Percentiles rank a stretch among this genome's conserved stretches.
phyloP scores from a whole-genome alignment of 2,329 filamentous ascomycete species.

The Aspergillus terreus region DNA sequence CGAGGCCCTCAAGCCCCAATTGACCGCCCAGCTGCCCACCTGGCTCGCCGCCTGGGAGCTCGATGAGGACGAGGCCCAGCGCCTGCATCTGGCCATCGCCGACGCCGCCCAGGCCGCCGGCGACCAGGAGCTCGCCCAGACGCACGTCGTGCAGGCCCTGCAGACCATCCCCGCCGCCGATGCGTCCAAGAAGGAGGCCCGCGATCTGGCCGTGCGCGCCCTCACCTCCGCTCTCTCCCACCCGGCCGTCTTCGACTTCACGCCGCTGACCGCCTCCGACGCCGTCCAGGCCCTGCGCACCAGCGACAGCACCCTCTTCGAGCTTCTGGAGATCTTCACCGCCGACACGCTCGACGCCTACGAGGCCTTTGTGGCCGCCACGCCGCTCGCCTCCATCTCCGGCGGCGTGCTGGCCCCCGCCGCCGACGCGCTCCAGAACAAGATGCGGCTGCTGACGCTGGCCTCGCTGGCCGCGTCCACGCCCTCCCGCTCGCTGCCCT shows the following conservation, averaged over 20 bases:
- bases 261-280: conserved; percentile 66
- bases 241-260: conserved; percentile 68
- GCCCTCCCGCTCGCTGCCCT: conserved; percentile 81
- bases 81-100: conserved; percentile 77
- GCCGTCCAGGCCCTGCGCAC: conserved; percentile 83
- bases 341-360: conserved; percentile 93
- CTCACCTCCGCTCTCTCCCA: conserved; percentile 65
- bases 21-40: conserved; percentile 69
- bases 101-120: conserved; percentile 73
- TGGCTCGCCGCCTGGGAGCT: conserved; percentile 85
- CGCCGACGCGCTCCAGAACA: conserved; percentile 77
- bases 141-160: conserved; percentile 71
- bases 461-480: conserved; percentile 81
- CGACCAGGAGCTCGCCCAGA: conserved; percentile 72
- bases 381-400: conserved; percentile 59
- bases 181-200: conserved; percentile 52
- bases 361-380: conserved; percentile 79
- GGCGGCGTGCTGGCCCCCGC: conserved; percentile 76
- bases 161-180: conserved; percentile 67
- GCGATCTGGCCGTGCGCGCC: conserved; percentile 59
- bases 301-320: conserved; percentile 78
- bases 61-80: conserved; percentile 76
- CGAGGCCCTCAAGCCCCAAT: conserved; percentile 76
- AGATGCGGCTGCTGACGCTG: conserved; percentile 94
- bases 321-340: conserved; percentile 92